phyloP scores from a whole-genome alignment of 2,329 filamentous ascomycete genomes.

The Cylindrodendrum hubeiense region DNA sequence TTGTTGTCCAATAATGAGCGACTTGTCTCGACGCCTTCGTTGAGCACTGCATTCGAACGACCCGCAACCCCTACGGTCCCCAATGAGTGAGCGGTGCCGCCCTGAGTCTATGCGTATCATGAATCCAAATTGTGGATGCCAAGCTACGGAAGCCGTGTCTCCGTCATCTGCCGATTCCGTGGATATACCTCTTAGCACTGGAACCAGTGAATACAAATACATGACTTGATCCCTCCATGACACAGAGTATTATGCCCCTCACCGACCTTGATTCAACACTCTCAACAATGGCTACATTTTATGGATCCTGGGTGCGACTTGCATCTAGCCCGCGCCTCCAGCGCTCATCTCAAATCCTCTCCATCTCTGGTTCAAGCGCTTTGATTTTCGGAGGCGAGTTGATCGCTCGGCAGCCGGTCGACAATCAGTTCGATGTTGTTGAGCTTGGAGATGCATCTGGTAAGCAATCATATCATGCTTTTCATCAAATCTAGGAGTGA shows the following conservation, averaged over 20 bases:
- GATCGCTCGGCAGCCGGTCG: slow-evolving; percentile 62
- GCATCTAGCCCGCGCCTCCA: slow-evolving; percentile 50
- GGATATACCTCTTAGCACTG: background rate
- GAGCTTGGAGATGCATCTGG: slow-evolving; percentile 36
- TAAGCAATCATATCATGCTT: background rate
- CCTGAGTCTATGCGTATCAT: background rate
- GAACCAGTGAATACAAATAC: background rate
- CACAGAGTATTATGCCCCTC: background rate
- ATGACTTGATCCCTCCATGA: background rate
- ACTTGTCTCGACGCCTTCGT: background rate
- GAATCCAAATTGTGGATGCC: background rate
- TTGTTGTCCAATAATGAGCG: background rate
- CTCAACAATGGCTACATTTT: slow-evolving; percentile 2
- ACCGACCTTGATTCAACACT: background rate
- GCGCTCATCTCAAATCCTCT: slow-evolving; percentile 63
- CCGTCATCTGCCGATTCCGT: background rate
- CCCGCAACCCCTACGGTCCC: background rate
- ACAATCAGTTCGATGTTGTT: slow-evolving; percentile 60
- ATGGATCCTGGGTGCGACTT: slow-evolving; percentile 42
- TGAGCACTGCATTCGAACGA: background rate
- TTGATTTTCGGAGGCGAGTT: slow-evolving; percentile 67
- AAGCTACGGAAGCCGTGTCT: background rate
- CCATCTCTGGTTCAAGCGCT: slow-evolving; percentile 52
- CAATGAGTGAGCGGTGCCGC: background rate
- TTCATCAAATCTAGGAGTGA: background rate